Conservation (phyloP, 179 eudicot species). For the Gypsophila paniculata region DNA sequence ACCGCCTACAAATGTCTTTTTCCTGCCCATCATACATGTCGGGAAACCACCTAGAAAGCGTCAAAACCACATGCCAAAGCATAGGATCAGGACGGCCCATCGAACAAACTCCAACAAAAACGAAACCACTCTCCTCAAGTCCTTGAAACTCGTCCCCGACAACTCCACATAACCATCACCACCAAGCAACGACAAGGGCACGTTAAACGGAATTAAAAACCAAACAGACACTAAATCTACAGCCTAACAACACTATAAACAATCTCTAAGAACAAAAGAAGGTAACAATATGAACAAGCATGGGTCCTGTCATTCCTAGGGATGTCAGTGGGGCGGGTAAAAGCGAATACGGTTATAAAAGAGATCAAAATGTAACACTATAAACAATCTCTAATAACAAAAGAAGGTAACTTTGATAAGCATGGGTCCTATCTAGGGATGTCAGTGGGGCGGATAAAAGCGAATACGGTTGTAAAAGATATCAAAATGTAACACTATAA, state of each 20-base stretch:
- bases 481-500: too few relatives aligned
- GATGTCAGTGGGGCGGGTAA: too few relatives aligned
- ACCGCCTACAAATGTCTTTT: too few relatives aligned
- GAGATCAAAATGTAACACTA: too few relatives aligned
- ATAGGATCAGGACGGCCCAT: constrained; percentile 65
- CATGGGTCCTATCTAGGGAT: constrained; percentile 89
- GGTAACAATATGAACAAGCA: constrained; percentile 47
- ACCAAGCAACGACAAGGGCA: too few relatives aligned
- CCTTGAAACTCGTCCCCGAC: constrained; percentile 42
- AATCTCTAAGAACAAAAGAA: constrained; percentile 48
- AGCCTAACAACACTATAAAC: too few relatives aligned
- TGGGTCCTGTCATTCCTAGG: constrained; percentile 92
- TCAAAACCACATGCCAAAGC: constrained; percentile 66
- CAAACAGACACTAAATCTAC: too few relatives aligned
- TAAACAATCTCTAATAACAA: constrained; percentile 49
- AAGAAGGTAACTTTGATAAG: constrained; percentile 38
- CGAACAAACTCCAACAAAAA: constrained; percentile 73
- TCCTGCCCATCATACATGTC: constrained; percentile 69
- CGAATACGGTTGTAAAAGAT: too few relatives aligned
- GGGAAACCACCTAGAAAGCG: constrained; percentile 43
- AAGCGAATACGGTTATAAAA: too few relatives aligned
- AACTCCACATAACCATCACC: too few relatives aligned
- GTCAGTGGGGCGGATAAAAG: too few relatives aligned
- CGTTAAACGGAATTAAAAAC: constrained; percentile 57
- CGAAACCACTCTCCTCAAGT: constrained; percentile 64